These are phyloP conservation scores for Digitaria exilis DNA, from an alignment of 202 grass and related monocot species.

Conservation along the genomic window DNA sequence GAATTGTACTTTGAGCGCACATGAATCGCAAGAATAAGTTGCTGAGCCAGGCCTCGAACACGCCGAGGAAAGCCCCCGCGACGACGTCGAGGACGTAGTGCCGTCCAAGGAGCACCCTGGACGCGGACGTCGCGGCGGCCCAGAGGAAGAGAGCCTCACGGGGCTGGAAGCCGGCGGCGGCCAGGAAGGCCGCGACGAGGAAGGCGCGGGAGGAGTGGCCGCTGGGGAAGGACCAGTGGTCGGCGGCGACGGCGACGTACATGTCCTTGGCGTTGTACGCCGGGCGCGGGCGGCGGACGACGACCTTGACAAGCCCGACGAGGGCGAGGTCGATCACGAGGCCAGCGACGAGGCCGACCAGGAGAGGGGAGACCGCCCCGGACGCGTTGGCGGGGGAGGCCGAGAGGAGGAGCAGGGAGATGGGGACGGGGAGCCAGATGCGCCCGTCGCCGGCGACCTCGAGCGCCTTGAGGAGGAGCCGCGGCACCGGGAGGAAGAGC, in stretches of 20 bases:
- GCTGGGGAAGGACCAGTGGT: conserved; percentile 92
- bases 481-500: conserved; percentile 71
- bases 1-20: conserved; percentile 38
- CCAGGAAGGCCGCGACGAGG: conserved; percentile 63
- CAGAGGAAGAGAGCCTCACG: conserved; percentile 56
- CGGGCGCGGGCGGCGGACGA: conserved; percentile 78
- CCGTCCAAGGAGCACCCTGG: conserved; percentile 82
- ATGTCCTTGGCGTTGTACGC: conserved; percentile 88
- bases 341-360: conserved; percentile 58
- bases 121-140: conserved; percentile 71
- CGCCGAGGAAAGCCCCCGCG: conserved; percentile 71
- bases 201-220: conserved; percentile 90
- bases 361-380: conserved; percentile 33
- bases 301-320: conserved; percentile 71
- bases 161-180: conserved; percentile 16
- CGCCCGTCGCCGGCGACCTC: conserved; percentile 85
- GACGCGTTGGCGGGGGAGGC: conserved; percentile 44
- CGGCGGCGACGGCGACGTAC: conserved; percentile 62
- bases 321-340: conserved; percentile 73
- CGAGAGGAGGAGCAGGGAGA: conserved; percentile 64
- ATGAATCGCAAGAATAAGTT: conserved; percentile 42
- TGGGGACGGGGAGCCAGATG: conserved; percentile 80
- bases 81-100: conserved; percentile 84
- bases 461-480: conserved; percentile 81
- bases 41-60: conserved; percentile 76